These are phyloP conservation scores for Leccinum uliginosum DNA, from an alignment of 768 basidiomycete genomes.

Conservation along the genomic window DNA sequence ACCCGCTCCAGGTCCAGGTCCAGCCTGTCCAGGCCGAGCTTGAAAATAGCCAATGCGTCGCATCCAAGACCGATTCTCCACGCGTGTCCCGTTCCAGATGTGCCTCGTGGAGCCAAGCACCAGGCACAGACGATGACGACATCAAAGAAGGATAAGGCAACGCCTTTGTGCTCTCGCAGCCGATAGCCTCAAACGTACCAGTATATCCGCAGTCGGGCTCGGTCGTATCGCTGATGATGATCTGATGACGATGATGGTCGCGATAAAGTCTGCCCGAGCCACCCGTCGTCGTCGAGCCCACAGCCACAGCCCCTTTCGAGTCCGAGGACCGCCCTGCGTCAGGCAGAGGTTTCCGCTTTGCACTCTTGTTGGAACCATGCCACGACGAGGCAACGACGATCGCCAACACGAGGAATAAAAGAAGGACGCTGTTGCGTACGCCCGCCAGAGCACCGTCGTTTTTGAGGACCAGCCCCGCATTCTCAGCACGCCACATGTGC, in stretches of 20 bases:
- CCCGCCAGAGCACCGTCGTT: neutral
- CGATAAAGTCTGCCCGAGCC: neutral
- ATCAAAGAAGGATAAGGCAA: neutral
- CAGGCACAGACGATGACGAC: neutral
- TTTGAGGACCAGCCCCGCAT: neutral
- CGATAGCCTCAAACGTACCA: neutral
- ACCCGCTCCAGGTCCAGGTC: neutral
- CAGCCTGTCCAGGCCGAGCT: neutral
- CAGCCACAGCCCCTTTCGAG: neutral
- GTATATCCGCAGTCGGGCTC: neutral
- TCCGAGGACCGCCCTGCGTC: neutral
- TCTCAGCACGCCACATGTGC: neutral
- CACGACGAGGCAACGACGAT: neutral
- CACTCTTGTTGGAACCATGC: neutral
- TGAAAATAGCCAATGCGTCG: neutral
- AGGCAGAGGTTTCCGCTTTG: neutral
- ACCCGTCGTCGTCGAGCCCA: neutral
- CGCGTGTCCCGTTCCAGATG: neutral
- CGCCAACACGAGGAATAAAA: neutral
- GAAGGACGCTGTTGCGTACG: neutral
- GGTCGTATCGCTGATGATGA: neutral
- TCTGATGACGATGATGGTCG: neutral
- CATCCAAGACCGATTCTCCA: neutral
- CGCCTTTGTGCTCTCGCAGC: neutral
- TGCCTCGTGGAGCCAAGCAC: constrained; percentile 3